Base-by-base conservation (phyloP, 495 filamentous ascomycete genomes). In the Articulospora tetracladia region DNA sequence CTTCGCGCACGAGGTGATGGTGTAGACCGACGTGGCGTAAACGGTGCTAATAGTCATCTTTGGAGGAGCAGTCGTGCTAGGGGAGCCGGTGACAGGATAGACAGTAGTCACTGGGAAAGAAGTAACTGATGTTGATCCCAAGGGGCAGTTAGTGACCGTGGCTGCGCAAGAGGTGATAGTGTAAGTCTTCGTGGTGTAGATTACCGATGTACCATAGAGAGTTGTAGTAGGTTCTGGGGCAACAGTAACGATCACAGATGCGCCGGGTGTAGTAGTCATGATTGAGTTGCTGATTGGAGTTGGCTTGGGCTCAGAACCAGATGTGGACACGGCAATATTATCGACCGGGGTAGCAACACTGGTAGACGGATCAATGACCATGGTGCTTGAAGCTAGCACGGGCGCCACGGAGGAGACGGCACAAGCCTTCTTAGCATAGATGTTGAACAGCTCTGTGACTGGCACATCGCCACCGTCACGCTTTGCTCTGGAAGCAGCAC, bases 1-100 rank as follows among this genome's bases (percentile, higher is more conserved):
- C 1, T 83, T 63, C 0, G 78, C 76, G 66, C 83, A 86, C 66
- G 76, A 76, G 11, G 77, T 83, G 66, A 85, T 76, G 4, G 83
- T 84, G 64, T 78, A 70, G 61, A 75, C 68, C 46, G 69, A 79
- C 28, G 85, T 87, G 20, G 75, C 73, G 70, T 79, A 85, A 28
- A 84, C 70, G 24, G 82, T 84, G 7, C 72, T 77, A 28, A 73
- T 75, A 48, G 73, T 77, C 28, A 41, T 36, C 24, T 23, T 15
- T 23, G 28, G 27, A n/a, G 24, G 25, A 30, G 25, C 50, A 1
- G 53, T 22, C 15, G 53, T 20, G 1, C n/a, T n/a, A n/a, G 19
- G 19, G 28, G 28, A 1, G 7, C 6, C 22, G 12, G 27, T 23
- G 30, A 13, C 4, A 53, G 24, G 3, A 19, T 24, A 53, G 51